Evolutionary conservation across 179 eudicot genomes (phyloP), one percentile per base, ranked within the genome.

Genomic region (Silene coronaria): DNA sequence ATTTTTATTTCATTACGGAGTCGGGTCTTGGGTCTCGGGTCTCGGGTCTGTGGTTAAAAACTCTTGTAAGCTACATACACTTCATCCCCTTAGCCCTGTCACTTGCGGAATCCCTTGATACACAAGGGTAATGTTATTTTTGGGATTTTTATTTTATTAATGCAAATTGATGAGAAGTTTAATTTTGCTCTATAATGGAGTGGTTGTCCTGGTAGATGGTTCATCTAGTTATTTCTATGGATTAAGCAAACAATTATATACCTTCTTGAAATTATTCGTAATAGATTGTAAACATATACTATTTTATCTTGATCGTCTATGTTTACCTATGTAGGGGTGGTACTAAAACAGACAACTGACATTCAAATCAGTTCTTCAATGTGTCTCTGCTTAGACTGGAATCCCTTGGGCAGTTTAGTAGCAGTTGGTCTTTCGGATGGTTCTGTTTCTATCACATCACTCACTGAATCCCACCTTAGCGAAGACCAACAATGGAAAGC

Each of bases 361-460:
- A 77, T 87, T 82, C 72, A 80, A 66, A 80, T 93, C 75, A 95
- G 99, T 77, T 86, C 97, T 8, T 88, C 96, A 19, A 95, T 95
- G 99, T 93, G 99, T 87, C 87, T 93, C 66, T 95, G 90, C 85
- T 48, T 89, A 67, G 99, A 93, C 70, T 95, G 97, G 99, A 86
- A 89, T 48, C 86, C 89, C 42, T 75, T 81, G 45, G 88, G 91
- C 38, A 91, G 91, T 68, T 91, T 91, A 75, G 70, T 95, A 70
- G 80, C 86, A 12, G 83, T 83, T 30, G 97, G 97, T 63, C 96
- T 91, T 63, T 95, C 99, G 9, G 89, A 89, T 77, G 99, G 99
- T 36, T 95, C 93, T 32, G 84, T 89, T 38, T 88, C 97, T n/a
- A 59, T 91, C 71, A 53, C 88, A 73, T 87, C 96, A 57, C 74